phyloP scores from a whole-genome alignment of 192 early-diverging fungal genomes.

The Coemansia sp. region DNA sequence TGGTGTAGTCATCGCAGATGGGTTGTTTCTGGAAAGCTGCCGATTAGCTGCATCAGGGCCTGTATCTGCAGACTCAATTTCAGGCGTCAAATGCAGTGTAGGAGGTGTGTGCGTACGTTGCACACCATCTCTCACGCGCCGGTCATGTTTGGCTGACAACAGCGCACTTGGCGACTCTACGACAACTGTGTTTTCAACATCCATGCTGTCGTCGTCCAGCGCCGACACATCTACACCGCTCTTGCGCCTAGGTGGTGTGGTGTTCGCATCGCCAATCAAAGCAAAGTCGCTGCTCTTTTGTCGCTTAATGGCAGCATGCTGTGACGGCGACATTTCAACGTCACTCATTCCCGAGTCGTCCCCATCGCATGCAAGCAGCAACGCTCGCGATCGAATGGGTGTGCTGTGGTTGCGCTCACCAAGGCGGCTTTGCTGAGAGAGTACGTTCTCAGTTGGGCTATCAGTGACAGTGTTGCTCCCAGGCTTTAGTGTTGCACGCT shows the following conservation, averaged over 20 bases:
- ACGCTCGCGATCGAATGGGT: neutral
- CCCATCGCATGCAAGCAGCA: neutral
- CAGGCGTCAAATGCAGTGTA: neutral
- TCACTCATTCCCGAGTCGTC: conserved; percentile 24
- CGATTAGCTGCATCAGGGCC: too few species aligned
- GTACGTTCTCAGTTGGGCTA: conserved; percentile 15
- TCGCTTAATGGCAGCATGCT: conserved; percentile 27
- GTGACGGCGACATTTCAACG: conserved; percentile 42
- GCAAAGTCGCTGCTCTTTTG: conserved; percentile 16
- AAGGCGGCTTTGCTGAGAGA: neutral
- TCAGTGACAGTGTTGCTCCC: neutral
- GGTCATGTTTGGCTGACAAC: conserved; percentile 38
- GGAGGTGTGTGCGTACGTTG: conserved; percentile 18
- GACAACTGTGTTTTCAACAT: conserved; percentile 25
- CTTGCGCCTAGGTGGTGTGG: neutral
- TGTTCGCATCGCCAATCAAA: neutral
- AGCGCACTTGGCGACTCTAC: conserved; percentile 36
- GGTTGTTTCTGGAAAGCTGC: too few species aligned
- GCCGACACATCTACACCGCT: neutral
- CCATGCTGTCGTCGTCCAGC: conserved; percentile 22
- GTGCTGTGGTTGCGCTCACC: neutral
- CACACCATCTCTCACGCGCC: conserved; percentile 13
- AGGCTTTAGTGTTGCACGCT: neutral
- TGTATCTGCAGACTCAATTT: neutral
- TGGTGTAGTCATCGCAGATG: conserved; percentile 33